Evolutionary conservation across 1,284 basidiomycete genomes (phyloP), one percentile per base, ranked within the genome.

Genomic region (Mycena sp.): DNA sequence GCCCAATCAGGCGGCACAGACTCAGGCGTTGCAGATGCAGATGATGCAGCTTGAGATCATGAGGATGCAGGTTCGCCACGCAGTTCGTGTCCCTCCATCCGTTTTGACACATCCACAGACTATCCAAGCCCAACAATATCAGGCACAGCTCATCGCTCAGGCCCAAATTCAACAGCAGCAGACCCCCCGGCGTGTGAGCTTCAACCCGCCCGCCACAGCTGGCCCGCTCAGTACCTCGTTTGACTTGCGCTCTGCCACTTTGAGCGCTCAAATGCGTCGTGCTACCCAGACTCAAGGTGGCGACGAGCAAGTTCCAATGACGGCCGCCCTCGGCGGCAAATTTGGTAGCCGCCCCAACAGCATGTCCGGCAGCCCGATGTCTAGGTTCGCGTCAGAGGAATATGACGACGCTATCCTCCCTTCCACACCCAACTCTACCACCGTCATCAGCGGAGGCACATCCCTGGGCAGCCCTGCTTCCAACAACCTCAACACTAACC

Each of bases 11-110:
- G 70, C n/a, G n/a, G n/a, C 83, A 48, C 59, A 61, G 23, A 29
- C 32, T 21, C 58, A 51, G 28, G 65, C 65, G 28, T 61, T 91
- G 57, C 91, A 92, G 76, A 83, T 93, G 82, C 92, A 93, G 78
- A 82, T 92, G 82, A 84, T 93, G 80, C 92, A 93, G 74, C 81
- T 93, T 67, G 92, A 94, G 78, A 84, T 93, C 69, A 77, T 92
- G 73, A 86, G 85, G 72, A 84, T 93, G 67, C 91, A 93, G 88
- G 91, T 89, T 67, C 63, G 83, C 44, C 63, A 28, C 50, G 59
- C 55, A 54, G 56, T 56, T 58, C 46, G 45, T 62, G 58, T n/a
- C 21, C 0, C 4, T 6, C 41, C 58, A 19, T 49, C 49, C 38
- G 44, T 30, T 44, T 53, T 53, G 48, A 66, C 30, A 16, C 21